phyloP scores from a whole-genome alignment of 2,329 filamentous ascomycete genomes.

The Sclerotinia subarctica region DNA sequence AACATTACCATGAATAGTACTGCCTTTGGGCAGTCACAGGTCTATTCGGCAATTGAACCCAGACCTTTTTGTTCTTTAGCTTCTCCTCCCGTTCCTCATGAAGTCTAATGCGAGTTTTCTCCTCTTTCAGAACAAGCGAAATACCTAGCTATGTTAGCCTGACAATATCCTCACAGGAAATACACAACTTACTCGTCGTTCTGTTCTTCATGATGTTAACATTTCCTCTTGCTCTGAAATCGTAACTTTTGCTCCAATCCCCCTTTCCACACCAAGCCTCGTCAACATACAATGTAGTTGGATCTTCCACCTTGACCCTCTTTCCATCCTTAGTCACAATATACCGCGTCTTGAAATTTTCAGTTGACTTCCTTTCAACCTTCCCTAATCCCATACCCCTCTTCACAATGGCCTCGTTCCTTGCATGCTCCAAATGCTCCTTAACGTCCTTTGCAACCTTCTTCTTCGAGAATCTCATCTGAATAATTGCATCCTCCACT shows the following conservation, averaged over 20 bases:
- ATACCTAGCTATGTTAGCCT: conserved; percentile 52
- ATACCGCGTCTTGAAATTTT: conserved; percentile 46
- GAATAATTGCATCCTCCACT: conserved; percentile 87
- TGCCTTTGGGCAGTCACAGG: conserved; percentile 80
- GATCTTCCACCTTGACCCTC: conserved; percentile 67
- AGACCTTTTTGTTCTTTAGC: conserved; percentile 71
- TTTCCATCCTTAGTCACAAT: conserved; percentile 75
- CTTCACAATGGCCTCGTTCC: conserved; percentile 74
- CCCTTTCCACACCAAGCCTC: conserved; percentile 91
- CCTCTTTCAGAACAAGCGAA: conserved; percentile 83
- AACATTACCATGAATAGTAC: conserved; percentile 80
- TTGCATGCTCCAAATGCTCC: conserved; percentile 75
- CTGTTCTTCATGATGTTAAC: conserved; percentile 67
- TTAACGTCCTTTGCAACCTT: conserved; percentile 78
- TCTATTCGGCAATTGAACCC: conserved; percentile 84
- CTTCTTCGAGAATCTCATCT: conserved; percentile 96
- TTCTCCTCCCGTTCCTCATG: conserved; percentile 75
- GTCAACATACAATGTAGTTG: conserved; percentile 82
- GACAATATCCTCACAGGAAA: not conserved
- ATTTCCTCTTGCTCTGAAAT: conserved; percentile 73
- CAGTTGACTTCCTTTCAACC: conserved; percentile 28
- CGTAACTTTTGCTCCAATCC: conserved; percentile 48
- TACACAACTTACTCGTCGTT: conserved; percentile 63
- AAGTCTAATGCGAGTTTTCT: conserved; percentile 81
- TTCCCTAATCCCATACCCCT: conserved; percentile 76